Evolutionary conservation across 306 rosid species (phyloP), one percentile per base, ranked within the genome.

Genomic region (Lotus japonicus): DNA sequence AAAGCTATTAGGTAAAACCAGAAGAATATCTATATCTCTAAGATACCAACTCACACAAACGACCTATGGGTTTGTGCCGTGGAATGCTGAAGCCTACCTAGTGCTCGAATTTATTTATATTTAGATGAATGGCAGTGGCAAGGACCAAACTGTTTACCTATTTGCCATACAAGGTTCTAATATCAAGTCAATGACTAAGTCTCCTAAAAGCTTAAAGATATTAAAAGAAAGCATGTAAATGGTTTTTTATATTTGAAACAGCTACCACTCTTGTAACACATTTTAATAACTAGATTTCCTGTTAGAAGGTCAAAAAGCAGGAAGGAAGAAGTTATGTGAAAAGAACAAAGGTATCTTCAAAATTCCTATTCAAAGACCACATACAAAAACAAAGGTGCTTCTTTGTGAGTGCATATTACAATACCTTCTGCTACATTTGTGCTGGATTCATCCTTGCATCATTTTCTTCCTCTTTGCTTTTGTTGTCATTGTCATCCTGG

Each of bases 381-480:
- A 60, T 11, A 31, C 46, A 52, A 17, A 65, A 41, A 5, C 26
- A 16, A 6, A 23, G 4, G 23, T 18, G 17, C 38, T 66, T 50
- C 26, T 64, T 68, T 38, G 62, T 46, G 31, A 56, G 60, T 42
- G 63, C 38, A 74, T 14, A 45, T 62, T 17, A 60, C 66, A 50
- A 62, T 74, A 79, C 74, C 75, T 77, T 67, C 48, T 44, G 64
- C 68, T 69, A 84, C 60, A 84, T 58, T 12, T 72, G 80, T 53
- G 84, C 88, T 42, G 59, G 82, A 33, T 64, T 62, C 45, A 68
- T 46, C 63, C 73, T 73, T 68, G 36, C 76, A 56, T 84, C 75
- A 46, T 55, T 71, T 17, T 57, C 85, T 48, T 78, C 87, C 76
- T 67, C 87, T 70, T 73, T 78, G 66, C 54, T 73, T 41, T 17